Conservation (phyloP, 441 rosid species). For the Rhodomyrtus psidioides region DNA sequence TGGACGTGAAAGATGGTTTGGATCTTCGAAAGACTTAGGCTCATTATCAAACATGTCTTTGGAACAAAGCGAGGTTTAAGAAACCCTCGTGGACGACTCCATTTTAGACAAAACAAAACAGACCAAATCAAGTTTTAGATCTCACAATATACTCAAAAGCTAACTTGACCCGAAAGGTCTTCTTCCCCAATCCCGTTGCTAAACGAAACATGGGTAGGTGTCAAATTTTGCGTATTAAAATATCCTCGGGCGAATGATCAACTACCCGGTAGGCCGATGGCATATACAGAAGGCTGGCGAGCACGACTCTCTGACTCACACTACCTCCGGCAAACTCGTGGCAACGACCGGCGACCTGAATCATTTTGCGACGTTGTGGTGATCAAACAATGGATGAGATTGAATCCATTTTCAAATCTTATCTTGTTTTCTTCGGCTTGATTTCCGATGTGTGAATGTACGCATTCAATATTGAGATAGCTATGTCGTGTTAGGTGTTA, state of each 20-base stretch:
- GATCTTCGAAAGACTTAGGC: background rate
- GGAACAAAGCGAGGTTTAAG: background rate
- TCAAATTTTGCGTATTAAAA: background rate
- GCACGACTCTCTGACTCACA: background rate
- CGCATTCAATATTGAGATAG: background rate
- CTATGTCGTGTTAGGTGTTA: background rate
- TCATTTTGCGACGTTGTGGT: background rate
- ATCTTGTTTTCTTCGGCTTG: background rate
- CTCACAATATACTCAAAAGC: background rate
- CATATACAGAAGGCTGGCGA: background rate
- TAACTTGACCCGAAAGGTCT: background rate
- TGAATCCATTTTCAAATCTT: background rate
- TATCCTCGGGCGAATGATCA: background rate
- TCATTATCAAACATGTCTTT: background rate
- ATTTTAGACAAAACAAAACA: background rate
- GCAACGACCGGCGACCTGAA: background rate
- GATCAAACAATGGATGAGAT: background rate
- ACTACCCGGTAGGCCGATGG: background rate
- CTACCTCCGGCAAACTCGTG: background rate
- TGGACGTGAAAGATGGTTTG: background rate
- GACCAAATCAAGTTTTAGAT: background rate
- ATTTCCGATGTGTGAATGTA: background rate
- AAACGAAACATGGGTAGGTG: background rate
- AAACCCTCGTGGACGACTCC: background rate
- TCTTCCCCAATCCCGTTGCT: background rate